Conservation (phyloP, 1,284 basidiomycete species). For the Apiotrichum brassicae region DNA sequence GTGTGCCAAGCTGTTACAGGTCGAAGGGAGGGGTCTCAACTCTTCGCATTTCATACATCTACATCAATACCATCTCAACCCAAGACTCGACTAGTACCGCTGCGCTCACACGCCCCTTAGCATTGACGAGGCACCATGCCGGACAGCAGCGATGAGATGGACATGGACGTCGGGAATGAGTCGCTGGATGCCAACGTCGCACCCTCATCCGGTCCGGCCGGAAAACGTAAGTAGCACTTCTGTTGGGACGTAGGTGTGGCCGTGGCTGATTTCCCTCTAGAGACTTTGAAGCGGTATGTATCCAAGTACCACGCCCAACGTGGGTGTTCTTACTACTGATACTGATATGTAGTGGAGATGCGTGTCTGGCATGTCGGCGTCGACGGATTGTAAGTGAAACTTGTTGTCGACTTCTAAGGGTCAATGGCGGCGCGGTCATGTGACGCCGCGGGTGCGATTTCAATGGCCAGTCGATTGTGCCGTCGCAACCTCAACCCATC, state of each 20-base stretch:
- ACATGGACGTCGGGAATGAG: conserved; percentile 2
- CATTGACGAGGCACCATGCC: no score
- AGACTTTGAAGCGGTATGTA: conserved; percentile 17
- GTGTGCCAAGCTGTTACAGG: no score
- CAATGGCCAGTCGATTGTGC: background rate
- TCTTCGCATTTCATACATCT: no score
- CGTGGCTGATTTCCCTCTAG: background rate
- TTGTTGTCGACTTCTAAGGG: background rate
- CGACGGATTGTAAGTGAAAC: conserved; percentile 23
- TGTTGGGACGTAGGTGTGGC: background rate
- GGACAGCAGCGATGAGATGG: conserved; percentile 11
- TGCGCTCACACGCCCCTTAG: no score
- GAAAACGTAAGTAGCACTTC: conserved; percentile 10
- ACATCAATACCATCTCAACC: no score
- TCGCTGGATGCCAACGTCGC: background rate
- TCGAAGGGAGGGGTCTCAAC: no score
- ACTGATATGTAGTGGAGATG: conserved; percentile 18
- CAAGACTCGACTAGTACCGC: no score
- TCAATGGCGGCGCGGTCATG: background rate
- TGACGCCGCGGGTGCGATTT: background rate
- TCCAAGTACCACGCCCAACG: no score
- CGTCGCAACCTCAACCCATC: background rate
- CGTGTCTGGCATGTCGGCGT: conserved; percentile 27
- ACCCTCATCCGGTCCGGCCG: background rate
- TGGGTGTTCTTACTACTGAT: background rate